Base-by-base conservation (phyloP, 1,139 yeast genomes). In the Yamadazyma atmosphaerica region DNA sequence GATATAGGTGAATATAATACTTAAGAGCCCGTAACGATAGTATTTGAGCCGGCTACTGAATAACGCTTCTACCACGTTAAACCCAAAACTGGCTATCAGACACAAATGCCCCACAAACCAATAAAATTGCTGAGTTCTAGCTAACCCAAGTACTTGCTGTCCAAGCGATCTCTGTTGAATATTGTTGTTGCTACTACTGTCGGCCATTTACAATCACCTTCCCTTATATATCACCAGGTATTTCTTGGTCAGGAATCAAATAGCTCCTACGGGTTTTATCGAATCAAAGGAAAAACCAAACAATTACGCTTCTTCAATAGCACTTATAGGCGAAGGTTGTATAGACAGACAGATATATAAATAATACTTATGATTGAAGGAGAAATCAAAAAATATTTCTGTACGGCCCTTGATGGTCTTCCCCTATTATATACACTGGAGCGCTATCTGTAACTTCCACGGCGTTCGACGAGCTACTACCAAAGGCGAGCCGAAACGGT, bases 71-170 rank as follows among this genome's bases (percentile, higher is more conserved):
- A 69, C 21, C 3, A 61, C 42, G 39, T 63, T 61, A 7, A 63
- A 35, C 2, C 55, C 35, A 46, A 72, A 71, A 45, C 60, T 68
- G 17, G 60, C 39, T 2, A 74, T 47, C 5, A 71, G 71, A 17
- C 60, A 50, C 7, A 69, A 63, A 52, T 76, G 79, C 11, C 79
- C 77, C 33, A 74, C 41, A 45, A 68, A 77, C 82, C 82, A 77
- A 49, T 73, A 74, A 49, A 77, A 74, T 49, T 77, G 80, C 27
- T 72, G 72, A 1, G 75, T 65, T 39, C 52, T 58, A 32, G 58
- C 50, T 35, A 70, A 53, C 3, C 19, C 18, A 3, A 36, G 23
- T 2, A 47, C 11, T 21, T 49, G 52, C 15, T 41, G 36, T 3
- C 30, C n/a, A n/a, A 44, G 13, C 2, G 41, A 11, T 25, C 41